These are phyloP conservation scores for Theileria annulata DNA, from an alignment of 169 alveolate species.

Conservation along the genomic window DNA sequence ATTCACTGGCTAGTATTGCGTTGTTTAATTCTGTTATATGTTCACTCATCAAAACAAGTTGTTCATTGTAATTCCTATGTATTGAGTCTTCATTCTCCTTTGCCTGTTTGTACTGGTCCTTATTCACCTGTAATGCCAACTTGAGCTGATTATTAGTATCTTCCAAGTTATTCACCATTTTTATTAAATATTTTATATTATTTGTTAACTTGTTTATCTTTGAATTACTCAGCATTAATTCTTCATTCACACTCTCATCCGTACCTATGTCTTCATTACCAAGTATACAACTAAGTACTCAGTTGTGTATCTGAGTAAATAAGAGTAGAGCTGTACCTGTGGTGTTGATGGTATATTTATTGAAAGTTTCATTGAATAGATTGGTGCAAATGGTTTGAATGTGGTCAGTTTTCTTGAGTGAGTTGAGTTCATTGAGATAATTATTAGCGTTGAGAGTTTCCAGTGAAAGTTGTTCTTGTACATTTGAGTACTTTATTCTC, in stretches of 20 bases:
- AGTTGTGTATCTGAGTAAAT: not conserved
- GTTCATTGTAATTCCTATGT: constrained; percentile 51
- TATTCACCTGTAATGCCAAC: constrained; percentile 16
- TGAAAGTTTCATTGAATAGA: too few species aligned
- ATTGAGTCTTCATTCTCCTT: constrained; percentile 31
- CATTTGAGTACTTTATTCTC: constrained; percentile 24
- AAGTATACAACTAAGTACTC: too few species aligned
- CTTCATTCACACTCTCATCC: too few species aligned
- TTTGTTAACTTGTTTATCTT: constrained; percentile 31
- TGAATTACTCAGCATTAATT: not conserved
- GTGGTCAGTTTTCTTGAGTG: not conserved
- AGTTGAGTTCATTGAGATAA: constrained; percentile 16
- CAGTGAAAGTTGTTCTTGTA: constrained; percentile 29
- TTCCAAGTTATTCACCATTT: constrained; percentile 42
- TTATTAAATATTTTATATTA: constrained; percentile 39
- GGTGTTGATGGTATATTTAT: too few species aligned
- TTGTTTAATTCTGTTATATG: constrained; percentile 62
- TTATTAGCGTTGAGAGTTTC: constrained; percentile 17
- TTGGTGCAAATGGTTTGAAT: too few species aligned
- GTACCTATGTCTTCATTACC: too few species aligned
- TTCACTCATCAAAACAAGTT: constrained; percentile 60
- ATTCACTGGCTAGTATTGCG: constrained; percentile 47
- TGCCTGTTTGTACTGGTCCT: constrained; percentile 30
- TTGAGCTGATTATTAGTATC: constrained; percentile 45
- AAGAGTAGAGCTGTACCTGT: constrained; percentile 9